Evolutionary conservation across 2,329 filamentous ascomycete genomes (phyloP), one percentile per base, ranked within the genome.

Genomic region (Westerdykella aurantiaca): DNA sequence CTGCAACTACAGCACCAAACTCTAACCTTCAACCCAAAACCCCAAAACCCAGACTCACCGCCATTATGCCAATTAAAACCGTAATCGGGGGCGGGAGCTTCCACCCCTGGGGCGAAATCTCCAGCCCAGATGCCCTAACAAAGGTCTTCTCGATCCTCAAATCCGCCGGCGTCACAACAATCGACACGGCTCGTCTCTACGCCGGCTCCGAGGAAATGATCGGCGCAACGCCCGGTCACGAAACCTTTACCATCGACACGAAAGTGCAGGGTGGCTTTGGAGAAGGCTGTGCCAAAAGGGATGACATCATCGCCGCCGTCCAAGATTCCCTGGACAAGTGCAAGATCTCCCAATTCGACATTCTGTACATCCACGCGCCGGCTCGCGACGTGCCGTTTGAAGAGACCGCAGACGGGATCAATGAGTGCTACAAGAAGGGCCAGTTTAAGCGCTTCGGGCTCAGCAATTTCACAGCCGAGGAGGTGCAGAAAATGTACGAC

Each of bases 231-330:
- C 58, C 65, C 4, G 71, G 68, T 11, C 64, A 65, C 31, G 60
- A 68, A 1, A 52, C 61, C 25, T 75, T 76, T 56, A 60, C 50
- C 33, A 65, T 77, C 51, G 71, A 75, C 56, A 75, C 72, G 38
- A 76, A 76, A 49, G 58, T 68, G 31, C 47, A 52, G 7, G 71
- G 71, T 4, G 72, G 72, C 18, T 69, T 70, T 46, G 46, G 41
- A 2, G 53, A 60, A 4, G 69, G 63, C 39, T 49, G 52, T 29
- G 56, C 58, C 13, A 60, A 49, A 17, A 69, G 67, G 42, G 68
- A 65, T 5, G 55, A 45, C 38, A 61, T 72, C 38, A 56, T 71
- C 48, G 40, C 34, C 17, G 64, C 68, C 41, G 53, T 55, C 1
- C 49, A 62, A 41, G 55, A 64, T 48, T 65, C 59, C 34, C 56